phyloP scores from a whole-genome alignment of 225 moss, liverwort and hornwort genomes.

The Physcomitrium patens region DNA sequence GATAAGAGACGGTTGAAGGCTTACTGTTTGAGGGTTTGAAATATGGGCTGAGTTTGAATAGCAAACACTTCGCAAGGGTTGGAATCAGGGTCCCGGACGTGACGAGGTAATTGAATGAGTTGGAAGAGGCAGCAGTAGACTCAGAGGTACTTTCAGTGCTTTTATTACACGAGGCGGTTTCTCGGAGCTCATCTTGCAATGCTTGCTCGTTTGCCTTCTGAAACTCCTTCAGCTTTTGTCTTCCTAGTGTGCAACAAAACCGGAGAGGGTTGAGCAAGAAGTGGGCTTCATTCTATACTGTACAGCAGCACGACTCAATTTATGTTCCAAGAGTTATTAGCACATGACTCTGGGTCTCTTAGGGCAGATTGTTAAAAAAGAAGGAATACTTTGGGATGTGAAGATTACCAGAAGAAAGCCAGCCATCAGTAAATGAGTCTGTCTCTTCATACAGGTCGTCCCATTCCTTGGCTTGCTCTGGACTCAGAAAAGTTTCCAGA shows the following conservation, averaged over 20 bases:
- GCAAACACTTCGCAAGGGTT: slow-evolving; percentile 44
- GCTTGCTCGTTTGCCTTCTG: slow-evolving; percentile 27
- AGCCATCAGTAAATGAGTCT: slow-evolving; percentile 39
- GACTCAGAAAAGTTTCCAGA: slow-evolving; percentile 27
- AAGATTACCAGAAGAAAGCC: slow-evolving; percentile 40
- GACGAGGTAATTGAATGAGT: slow-evolving; percentile 35
- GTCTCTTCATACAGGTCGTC: slow-evolving; percentile 41
- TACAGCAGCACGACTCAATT: neutral
- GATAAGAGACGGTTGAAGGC: neutral
- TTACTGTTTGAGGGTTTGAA: slow-evolving; percentile 37
- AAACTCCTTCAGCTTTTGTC: slow-evolving; percentile 32
- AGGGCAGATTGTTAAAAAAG: neutral
- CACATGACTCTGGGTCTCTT: neutral
- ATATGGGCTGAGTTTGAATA: slow-evolving; percentile 40
- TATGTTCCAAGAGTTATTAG: neutral
- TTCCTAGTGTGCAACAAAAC: slow-evolving; percentile 13
- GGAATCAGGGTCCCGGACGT: slow-evolving; percentile 46
- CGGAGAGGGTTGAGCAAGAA: neutral
- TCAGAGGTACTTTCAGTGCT: neutral
- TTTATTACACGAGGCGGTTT: neutral
- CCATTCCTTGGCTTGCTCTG: slow-evolving; percentile 41
- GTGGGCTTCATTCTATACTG: neutral
- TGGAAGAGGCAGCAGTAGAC: neutral
- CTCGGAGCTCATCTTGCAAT: slow-evolving; percentile 23
- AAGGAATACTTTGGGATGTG: neutral